Evolutionary conservation across 1,284 basidiomycete species (phyloP), one percentile per base, ranked within the genome.

Genomic region (Xerocomus minutiporus): DNA sequence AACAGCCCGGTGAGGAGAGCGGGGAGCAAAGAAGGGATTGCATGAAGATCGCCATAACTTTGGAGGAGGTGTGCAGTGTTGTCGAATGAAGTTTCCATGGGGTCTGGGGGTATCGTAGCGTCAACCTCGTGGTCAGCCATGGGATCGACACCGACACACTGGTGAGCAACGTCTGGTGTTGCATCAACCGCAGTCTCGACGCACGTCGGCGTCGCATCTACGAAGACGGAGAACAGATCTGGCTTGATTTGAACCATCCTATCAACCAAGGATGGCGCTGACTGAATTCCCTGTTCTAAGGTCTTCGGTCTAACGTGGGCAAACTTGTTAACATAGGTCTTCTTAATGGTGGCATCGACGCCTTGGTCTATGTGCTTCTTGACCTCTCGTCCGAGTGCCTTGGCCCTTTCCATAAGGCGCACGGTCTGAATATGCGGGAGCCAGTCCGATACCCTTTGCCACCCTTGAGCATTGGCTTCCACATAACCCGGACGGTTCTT

Each of bases 341-440:
- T 70, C 38, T 63, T 69, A 38, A 79, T 73, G 11, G 76, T 77
- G 25, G 83, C 83, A 47, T 86, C 81, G 42, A 88, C 66, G 34
- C 71, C 70, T 63, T 83, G 79, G 26, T 83, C 78, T 40, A 67
- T 67, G 23, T 68, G 55, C 17, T 59, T 56, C 40, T 48, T 51
- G 26, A 68, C 62, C 46, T 67, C 62, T 36, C 62, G 57, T 9
- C 67, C 67, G n/a, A 66, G 62, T 9, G 71, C 72, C 41, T 78
- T 75, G 53, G 74, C 72, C 50, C 81, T 75, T 61, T 90, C 87
- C 48, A 75, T 70, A 45, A 79, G 67, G 25, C 87, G 82, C 55
- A 89, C 69, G 51, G 73, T 71, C 63, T 89, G 87, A 23, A 90
- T 68, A 60, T 82, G 80, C 20, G 87, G 86, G 42, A 90, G 74